Evolutionary conservation across 2,329 filamentous ascomycete species (phyloP).

Genomic region (Coniochaeta hoffmannii): DNA sequence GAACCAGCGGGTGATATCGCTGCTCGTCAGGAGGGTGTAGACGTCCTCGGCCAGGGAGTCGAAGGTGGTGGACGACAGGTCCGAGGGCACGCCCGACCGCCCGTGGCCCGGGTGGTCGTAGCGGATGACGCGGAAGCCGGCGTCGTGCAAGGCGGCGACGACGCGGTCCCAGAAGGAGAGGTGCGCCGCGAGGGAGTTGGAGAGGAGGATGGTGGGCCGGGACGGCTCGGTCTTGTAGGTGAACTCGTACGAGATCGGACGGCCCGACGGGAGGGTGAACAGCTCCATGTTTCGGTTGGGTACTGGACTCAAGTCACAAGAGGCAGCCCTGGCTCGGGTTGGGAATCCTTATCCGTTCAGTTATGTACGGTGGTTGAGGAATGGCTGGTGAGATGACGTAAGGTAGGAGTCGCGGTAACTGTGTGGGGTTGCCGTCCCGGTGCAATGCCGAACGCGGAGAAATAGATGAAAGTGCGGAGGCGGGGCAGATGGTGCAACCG

Average conservation of each 20-base stretch:
- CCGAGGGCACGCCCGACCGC: conserved; percentile 24
- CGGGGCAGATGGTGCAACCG: no score
- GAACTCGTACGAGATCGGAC: conserved; percentile 3
- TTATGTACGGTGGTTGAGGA: background rate
- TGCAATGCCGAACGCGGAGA: no score
- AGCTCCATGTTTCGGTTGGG: background rate
- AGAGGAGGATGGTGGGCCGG: conserved; percentile 27
- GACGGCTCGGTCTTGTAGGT: background rate
- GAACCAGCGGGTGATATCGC: conserved; percentile 16
- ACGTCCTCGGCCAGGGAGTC: conserved; percentile 30
- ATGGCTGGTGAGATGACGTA: background rate
- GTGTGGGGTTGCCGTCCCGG: no score
- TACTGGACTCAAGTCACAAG: background rate
- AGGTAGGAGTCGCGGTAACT: no score
- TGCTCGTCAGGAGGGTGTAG: conserved; percentile 20
- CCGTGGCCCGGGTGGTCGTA: conserved; percentile 38
- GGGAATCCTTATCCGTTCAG: background rate
- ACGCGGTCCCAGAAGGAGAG: conserved; percentile 31
- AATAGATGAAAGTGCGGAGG: no score
- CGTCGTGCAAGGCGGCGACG: conserved; percentile 22
- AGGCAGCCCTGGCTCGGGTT: background rate
- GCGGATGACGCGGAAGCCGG: conserved; percentile 30
- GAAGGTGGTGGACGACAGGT: conserved; percentile 28
- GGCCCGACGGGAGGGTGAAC: conserved; percentile 2
- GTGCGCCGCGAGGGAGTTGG: conserved; percentile 30